Evolutionary conservation across 148 eudicot species (phyloP), one percentile per base, ranked within the genome.

Genomic region (Simmondsia chinensis): DNA sequence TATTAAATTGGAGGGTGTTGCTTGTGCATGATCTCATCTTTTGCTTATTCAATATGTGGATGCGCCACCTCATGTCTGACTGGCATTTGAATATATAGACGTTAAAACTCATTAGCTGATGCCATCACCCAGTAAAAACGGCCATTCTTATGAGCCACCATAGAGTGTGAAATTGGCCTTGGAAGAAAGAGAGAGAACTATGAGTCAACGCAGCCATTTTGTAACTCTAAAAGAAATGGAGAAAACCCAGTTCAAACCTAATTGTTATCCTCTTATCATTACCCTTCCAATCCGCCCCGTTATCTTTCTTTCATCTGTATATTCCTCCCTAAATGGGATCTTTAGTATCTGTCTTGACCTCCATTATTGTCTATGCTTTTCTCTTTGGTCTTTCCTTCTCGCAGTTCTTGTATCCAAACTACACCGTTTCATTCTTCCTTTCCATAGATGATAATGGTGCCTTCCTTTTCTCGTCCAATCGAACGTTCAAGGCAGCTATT

Each of bases 401-500:
- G 4, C 67, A 69, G 21, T 63, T 53, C 22, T 25, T 65, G 12
- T 41, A 62, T 35, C 87, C 84, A 4, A 79, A 71, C 54, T 82
- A 58, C 64, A 75, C 73, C 1, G 87, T 75, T 27, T 69, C 93
- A 0, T 35, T 68, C 56, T 43, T 68, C 35, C 43, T 12, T 7
- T 82, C 63, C 28, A 35, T 76, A 10, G 93, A 87, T 25, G 49
- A 49, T 16, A 15, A 48, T 12, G 87, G 96, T 35, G 61, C 50
- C 39, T 76, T 87, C 64, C 26, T 87, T 27, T 55, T 52, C 29
- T 87, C 96, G 5, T 36, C 25, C 13, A 79, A 76, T 41, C 69
- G 65, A 17, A 71, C 79, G 3, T 87, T 62, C 60, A 82, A 69
- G 41, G 93, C 93, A 10, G 72, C 82, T 12, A 56, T 82, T 30